phyloP scores from a whole-genome alignment of 306 rosid genomes.

The Boehmeria nivea region DNA sequence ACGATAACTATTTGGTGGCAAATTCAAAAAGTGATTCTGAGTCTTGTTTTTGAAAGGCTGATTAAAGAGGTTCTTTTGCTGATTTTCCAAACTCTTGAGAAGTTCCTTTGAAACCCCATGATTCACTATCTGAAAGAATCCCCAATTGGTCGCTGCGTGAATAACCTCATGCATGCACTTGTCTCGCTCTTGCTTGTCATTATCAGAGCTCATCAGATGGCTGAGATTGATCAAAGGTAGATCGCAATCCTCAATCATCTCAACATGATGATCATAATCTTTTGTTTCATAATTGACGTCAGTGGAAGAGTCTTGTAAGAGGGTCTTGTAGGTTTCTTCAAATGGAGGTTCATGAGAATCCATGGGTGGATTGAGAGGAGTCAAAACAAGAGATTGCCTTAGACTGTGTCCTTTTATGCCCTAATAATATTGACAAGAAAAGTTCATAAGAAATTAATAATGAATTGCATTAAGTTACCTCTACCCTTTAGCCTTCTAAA shows the following conservation, averaged over 20 bases:
- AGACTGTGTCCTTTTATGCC: too few species aligned
- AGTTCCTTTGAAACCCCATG: conserved; percentile 51
- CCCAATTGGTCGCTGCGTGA: conserved; percentile 53
- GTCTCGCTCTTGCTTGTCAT: conserved; percentile 21
- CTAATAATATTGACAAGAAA: too few species aligned
- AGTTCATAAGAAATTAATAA: too few species aligned
- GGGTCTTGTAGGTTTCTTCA: conserved; percentile 31
- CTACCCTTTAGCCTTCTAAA: too few species aligned
- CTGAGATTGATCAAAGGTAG: conserved; percentile 52
- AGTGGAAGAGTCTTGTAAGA: not conserved
- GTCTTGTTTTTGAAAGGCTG: conserved; percentile 39
- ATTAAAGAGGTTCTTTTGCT: conserved; percentile 41
- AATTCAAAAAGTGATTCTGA: conserved; percentile 26
- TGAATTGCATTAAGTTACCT: too few species aligned
- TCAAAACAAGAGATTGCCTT: too few species aligned
- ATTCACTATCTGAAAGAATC: conserved; percentile 62
- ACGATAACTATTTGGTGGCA: conserved; percentile 39
- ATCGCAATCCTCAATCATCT: conserved; percentile 31
- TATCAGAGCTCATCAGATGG: conserved; percentile 14
- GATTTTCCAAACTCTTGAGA: conserved; percentile 30
- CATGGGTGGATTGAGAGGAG: conserved; percentile 24
- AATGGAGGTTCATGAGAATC: conserved; percentile 57
- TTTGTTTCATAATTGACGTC: conserved; percentile 2
- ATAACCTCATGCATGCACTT: conserved; percentile 43
- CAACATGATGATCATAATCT: not conserved